Base-by-base conservation (phyloP, 306 rosid species). In the Cotoneaster glaucophyllus region DNA sequence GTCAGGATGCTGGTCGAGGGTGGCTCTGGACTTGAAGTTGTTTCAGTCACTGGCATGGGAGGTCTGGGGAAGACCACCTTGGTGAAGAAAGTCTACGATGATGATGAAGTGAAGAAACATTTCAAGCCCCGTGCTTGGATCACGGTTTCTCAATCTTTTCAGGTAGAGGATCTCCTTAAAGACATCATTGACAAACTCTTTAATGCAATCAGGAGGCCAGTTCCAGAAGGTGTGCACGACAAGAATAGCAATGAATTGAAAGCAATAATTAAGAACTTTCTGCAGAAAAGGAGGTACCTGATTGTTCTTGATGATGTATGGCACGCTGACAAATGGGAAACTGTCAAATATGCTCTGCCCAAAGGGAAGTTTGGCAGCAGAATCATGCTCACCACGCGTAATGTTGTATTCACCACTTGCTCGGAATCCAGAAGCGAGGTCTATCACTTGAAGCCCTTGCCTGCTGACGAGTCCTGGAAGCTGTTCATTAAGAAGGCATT, bases 241-340 rank as follows among this genome's bases (percentile, higher is more conserved):
- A 87, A 83, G 91, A 77, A 50, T 4, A 70, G 39, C 44, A 63
- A 61, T 48, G 76, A 74, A 71, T 28, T 89, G 82, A 85, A 73
- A 67, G 61, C 21, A 71, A 70, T 28, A 39, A 85, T 87, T 70
- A 87, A 87, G 54, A 78, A 74, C 56, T 56, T 85, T 50, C 79
- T 86, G 75, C 75, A 81, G 74, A 81, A 72, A 70, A 85, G 85
- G 76, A 84, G 81, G 56, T 89, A 87, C 82, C 77, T 89, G 9
- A 81, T 89, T 66, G 90, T 87, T 17, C 84, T 89, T 71, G 91
- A 87, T 77, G 94, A 89, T 69, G 62, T 85, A 15, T 89, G 94
- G 91, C 85, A 81, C 64, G 34, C 80, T 17, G 29, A 79, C 29
- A 87, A 78, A 73, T 89, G 94, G 94, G 88, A 87, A 67, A 81